Evolutionary conservation across 1,139 yeast species (phyloP).

Genomic region (Kodamaea suecica): DNA sequence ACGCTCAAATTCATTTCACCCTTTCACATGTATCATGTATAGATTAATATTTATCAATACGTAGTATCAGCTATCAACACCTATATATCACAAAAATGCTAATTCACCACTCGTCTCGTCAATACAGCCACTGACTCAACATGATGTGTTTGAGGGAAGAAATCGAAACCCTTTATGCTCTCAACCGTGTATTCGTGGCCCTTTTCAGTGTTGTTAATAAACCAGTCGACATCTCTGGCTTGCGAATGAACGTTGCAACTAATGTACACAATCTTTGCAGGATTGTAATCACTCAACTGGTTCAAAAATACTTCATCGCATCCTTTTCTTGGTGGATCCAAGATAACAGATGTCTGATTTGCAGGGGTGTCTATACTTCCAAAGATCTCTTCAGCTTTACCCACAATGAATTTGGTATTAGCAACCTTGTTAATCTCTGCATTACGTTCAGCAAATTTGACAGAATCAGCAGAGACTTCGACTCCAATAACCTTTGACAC

Average conservation of each 20-base stretch:
- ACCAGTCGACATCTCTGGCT: constrained; percentile 88
- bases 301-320: constrained; percentile 85
- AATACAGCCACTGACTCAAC: constrained; percentile 94
- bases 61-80: no score
- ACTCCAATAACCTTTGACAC: constrained; percentile 88
- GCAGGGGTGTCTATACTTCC: constrained; percentile 69
- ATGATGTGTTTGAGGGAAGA: constrained; percentile 97
- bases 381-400: constrained; percentile 89
- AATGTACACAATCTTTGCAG: constrained; percentile 84
- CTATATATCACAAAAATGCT: not conserved
- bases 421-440: constrained; percentile 70
- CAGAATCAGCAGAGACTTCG: constrained; percentile 90
- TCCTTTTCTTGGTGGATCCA: constrained; percentile 97
- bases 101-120: constrained; percentile 18
- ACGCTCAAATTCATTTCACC: no score
- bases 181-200: constrained; percentile 68
- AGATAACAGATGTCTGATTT: constrained; percentile 76
- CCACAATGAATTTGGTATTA: constrained; percentile 82
- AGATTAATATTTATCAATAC: no score
- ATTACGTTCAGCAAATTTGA: constrained; percentile 78
- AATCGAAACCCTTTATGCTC: constrained; percentile 89
- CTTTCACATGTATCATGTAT: no score
- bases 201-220: constrained; percentile 62
- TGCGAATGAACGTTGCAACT: constrained; percentile 98
- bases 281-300: constrained; percentile 78